A percentile compares a stretch with the other conserved stretches of the same genome.
Conservation (phyloP, 2,329 filamentous ascomycete genomes). For the Akanthomyces dipterigenus region DNA sequence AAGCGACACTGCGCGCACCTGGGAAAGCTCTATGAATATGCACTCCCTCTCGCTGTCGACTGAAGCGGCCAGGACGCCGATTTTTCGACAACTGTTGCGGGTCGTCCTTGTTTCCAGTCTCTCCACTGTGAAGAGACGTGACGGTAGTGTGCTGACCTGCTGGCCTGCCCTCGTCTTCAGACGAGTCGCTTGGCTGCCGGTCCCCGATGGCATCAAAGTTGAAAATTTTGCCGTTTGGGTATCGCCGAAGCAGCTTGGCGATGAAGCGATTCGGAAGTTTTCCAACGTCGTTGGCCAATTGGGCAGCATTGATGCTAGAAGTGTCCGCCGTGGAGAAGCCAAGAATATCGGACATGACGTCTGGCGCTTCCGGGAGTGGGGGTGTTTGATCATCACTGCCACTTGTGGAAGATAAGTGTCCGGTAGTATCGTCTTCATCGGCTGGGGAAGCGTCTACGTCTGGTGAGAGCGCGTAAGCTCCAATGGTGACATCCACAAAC, state of each 20-base stretch:
- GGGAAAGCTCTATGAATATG: conserved; percentile 22
- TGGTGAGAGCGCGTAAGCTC: conserved; percentile 8
- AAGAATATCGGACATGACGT: conserved; percentile 16
- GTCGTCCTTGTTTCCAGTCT: too few species aligned
- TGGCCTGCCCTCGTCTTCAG: not conserved
- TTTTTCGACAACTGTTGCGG: not conserved
- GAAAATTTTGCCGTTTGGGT: conserved; percentile 28
- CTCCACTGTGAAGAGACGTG: too few species aligned
- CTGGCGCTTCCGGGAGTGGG: not conserved
- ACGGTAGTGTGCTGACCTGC: not conserved
- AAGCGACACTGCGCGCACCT: conserved; percentile 23
- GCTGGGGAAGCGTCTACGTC: not conserved
- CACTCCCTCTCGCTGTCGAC: not conserved
- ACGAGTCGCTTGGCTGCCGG: conserved; percentile 16
- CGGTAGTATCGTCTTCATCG: not conserved
- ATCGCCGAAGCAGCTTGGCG: conserved; percentile 23
- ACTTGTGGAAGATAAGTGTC: not conserved
- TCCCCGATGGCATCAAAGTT: conserved; percentile 23
- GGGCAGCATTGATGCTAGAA: conserved; percentile 3
- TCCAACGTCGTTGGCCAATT: conserved; percentile 10
- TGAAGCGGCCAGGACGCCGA: not conserved
- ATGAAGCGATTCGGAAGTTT: conserved; percentile 24
- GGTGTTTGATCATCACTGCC: not conserved
- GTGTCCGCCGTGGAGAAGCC: conserved; percentile 17
- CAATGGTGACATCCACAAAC: conserved; percentile 25